phyloP scores from a whole-genome alignment of 768 basidiomycete species.

The Termitomyces titanicus region DNA sequence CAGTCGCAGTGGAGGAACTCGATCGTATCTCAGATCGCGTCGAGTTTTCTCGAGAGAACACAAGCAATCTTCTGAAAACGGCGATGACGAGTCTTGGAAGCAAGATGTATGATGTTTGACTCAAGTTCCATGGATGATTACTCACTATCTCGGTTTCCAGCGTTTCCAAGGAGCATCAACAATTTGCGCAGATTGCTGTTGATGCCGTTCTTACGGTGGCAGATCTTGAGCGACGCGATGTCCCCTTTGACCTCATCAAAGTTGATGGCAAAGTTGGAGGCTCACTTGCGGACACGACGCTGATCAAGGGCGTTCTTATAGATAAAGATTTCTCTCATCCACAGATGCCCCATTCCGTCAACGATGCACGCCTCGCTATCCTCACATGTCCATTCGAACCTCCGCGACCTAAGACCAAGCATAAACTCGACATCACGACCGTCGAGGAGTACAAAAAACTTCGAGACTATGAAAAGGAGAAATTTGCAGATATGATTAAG shows the following conservation, averaged over 20 bases:
- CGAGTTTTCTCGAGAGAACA: slow-evolving; percentile 78
- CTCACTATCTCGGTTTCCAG: slow-evolving; percentile 36
- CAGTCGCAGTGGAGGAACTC: slow-evolving; percentile 85
- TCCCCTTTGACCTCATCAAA: slow-evolving; percentile 97
- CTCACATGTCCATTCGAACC: slow-evolving; percentile 99
- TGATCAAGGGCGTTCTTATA: slow-evolving; percentile 96
- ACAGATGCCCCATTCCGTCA: slow-evolving; percentile 89
- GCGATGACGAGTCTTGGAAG: slow-evolving; percentile 96
- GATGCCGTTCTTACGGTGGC: slow-evolving; percentile 95
- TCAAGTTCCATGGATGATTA: background rate
- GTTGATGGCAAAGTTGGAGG: slow-evolving; percentile 99
- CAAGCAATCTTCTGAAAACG: slow-evolving; percentile 86
- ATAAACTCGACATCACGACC: slow-evolving; percentile 94
- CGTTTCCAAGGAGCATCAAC: slow-evolving; percentile 93
- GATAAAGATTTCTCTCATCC: slow-evolving; percentile 99
- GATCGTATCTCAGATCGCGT: slow-evolving; percentile 90
- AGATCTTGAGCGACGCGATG: slow-evolving; percentile 91
- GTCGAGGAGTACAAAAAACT: slow-evolving; percentile 97
- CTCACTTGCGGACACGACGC: slow-evolving; percentile 88
- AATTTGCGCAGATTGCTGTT: slow-evolving; percentile 97
- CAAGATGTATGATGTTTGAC: slow-evolving; percentile 76
- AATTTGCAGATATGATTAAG: slow-evolving; percentile 97
- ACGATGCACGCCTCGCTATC: slow-evolving; percentile 91
- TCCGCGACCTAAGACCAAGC: slow-evolving; percentile 98
- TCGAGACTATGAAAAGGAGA: slow-evolving; percentile 91